Evolutionary conservation across 148 eudicot species (phyloP).

Genomic region (Rhododendron mucronatum): DNA sequence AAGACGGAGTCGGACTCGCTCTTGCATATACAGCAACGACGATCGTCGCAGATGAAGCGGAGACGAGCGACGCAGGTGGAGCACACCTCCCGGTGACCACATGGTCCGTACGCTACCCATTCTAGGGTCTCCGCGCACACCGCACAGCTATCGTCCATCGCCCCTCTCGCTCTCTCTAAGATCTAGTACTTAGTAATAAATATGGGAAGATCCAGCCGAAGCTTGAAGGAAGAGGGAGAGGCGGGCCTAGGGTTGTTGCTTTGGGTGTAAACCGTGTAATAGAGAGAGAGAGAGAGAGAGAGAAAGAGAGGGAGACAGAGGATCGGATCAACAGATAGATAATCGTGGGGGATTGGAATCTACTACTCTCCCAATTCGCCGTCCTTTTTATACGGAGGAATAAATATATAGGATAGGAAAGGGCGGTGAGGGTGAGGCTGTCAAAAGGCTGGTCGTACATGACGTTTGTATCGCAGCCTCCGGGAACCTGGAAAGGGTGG

Average conservation of each 20-base stretch:
- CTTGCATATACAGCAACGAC: conserved; percentile 88
- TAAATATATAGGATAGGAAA: not conserved
- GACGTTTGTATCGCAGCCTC: not conserved
- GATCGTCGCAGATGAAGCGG: conserved; percentile 91
- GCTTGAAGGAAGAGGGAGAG: not conserved
- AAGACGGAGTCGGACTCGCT: conserved; percentile 52
- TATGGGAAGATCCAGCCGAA: not conserved
- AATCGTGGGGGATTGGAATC: not conserved
- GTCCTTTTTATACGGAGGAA: not conserved
- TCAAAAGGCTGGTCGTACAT: not conserved
- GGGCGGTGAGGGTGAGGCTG: not conserved
- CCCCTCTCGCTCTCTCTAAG: not conserved
- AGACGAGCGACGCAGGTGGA: conserved; percentile 95
- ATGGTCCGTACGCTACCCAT: conserved; percentile 89
- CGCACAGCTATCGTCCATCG: conserved; percentile 92
- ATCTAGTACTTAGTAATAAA: not conserved
- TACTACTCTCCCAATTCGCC: not conserved
- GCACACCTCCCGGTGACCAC: conserved; percentile 93
- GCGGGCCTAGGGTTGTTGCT: not conserved
- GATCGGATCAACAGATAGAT: not conserved
- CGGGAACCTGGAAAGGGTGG: not conserved
- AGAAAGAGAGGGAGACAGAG: not conserved
- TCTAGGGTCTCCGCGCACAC: conserved; percentile 81
- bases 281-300: too few relatives aligned
- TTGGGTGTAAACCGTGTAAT: too few relatives aligned